A percentile compares a stretch with the other conserved stretches of the same genome.
Conservation (phyloP, 768 basidiomycete species). For the Podaxis sp. region DNA sequence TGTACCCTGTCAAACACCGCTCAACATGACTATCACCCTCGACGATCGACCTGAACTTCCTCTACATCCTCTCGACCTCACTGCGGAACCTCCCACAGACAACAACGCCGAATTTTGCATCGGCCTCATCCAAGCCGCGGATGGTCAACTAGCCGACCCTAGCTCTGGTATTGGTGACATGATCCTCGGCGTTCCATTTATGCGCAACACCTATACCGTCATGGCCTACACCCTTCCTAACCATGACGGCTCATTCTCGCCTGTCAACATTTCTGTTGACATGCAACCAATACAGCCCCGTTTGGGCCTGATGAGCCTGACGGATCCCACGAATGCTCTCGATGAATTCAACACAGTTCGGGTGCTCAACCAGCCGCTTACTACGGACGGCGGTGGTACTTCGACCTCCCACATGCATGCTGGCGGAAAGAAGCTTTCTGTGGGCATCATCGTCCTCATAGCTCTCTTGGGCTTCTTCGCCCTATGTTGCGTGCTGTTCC, state of each 20-base stretch:
- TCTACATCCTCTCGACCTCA: conserved; percentile 76
- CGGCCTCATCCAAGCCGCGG: conserved; percentile 65
- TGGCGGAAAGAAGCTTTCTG: conserved; percentile 39
- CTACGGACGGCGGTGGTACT: conserved; percentile 9
- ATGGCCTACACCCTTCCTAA: conserved; percentile 60
- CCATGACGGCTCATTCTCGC: conserved; percentile 43
- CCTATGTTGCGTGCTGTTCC: conserved; percentile 53
- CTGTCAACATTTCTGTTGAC: conserved; percentile 10
- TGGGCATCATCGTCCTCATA: conserved; percentile 65
- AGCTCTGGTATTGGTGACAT: conserved; percentile 54
- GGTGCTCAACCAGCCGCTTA: conserved; percentile 60
- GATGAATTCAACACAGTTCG: conserved; percentile 70
- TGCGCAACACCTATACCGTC: conserved; percentile 75
- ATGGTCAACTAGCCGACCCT: conserved; percentile 35
- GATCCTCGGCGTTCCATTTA: conserved; percentile 76
- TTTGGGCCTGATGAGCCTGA: conserved; percentile 63
- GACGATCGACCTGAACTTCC: conserved; percentile 55
- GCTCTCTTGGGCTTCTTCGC: conserved; percentile 58
- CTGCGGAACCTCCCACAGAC: conserved; percentile 42
- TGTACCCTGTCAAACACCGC: conserved; percentile 65
- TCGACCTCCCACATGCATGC: not conserved
- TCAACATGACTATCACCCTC: conserved; percentile 69
- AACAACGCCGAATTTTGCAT: conserved; percentile 49
- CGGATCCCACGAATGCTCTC: conserved; percentile 59
- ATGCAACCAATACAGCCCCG: conserved; percentile 27